Percentiles rank a stretch among this genome's conserved stretches.
Evolutionary conservation across 2,329 filamentous ascomycete genomes (phyloP).

Genomic region (Talaromyces sp.): DNA sequence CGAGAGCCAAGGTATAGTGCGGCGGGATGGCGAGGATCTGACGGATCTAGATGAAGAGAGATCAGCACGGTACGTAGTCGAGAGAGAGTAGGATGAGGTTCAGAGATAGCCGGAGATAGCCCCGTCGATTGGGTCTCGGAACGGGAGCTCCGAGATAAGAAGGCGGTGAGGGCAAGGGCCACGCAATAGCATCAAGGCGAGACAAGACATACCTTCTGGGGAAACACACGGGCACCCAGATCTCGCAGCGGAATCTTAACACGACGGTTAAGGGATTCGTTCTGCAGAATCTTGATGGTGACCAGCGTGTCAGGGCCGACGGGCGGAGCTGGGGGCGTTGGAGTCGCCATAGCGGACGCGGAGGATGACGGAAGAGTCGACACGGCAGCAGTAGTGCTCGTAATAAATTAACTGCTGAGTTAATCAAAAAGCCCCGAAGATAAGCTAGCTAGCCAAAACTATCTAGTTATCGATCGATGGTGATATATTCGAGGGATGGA

Average conservation of each 20-base stretch:
- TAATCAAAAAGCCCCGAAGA: background rate
- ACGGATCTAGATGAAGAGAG: constrained; percentile 56
- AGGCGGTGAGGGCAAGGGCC: constrained; percentile 16
- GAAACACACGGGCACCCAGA: constrained; percentile 66
- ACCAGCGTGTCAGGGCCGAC: constrained; percentile 66
- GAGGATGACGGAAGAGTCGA: background rate
- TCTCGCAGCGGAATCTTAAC: constrained; percentile 89
- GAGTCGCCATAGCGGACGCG: constrained; percentile 16
- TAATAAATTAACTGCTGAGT: background rate
- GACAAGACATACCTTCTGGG: constrained; percentile 67
- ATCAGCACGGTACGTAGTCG: background rate
- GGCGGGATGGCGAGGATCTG: constrained; percentile 59
- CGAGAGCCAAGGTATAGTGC: constrained; percentile 62
- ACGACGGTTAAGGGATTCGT: constrained; percentile 64
- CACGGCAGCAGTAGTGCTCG: background rate
- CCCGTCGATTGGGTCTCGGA: constrained; percentile 17
- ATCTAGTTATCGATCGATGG: background rate
- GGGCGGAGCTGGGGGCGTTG: constrained; percentile 39
- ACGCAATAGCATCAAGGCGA: background rate
- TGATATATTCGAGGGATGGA: background rate
- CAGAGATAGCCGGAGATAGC: background rate
- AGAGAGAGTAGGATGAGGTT: background rate
- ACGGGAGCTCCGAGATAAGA: constrained; percentile 13
- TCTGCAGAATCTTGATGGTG: constrained; percentile 77
- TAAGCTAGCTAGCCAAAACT: background rate